Percentiles rank a stretch among this genome's conserved stretches.
Evolutionary conservation across 2,329 filamentous ascomycete species (phyloP).

Genomic region (Elsinoe batatas): DNA sequence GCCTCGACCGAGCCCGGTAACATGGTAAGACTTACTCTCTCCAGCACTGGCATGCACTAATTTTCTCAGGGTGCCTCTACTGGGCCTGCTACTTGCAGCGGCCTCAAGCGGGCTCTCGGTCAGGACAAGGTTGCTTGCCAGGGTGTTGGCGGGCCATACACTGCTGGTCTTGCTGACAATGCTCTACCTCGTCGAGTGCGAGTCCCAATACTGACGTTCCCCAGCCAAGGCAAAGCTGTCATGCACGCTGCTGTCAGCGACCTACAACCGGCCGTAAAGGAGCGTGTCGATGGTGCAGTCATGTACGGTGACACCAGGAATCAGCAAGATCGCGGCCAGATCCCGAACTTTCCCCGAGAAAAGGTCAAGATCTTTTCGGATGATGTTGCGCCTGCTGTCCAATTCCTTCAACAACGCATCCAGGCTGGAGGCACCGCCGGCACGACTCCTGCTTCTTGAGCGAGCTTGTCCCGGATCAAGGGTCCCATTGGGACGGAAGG

Average conservation of each 20-base stretch:
- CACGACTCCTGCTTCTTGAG: background rate
- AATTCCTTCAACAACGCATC: background rate
- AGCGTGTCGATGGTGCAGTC: conserved; percentile 30
- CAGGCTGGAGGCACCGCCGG: background rate
- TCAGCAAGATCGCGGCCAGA: conserved; percentile 27
- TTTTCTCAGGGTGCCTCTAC: conserved; percentile 12
- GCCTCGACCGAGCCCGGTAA: conserved; percentile 45
- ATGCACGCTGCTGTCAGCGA: conserved; percentile 28
- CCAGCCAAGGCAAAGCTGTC: conserved; percentile 30
- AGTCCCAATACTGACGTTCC: background rate
- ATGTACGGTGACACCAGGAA: conserved; percentile 35
- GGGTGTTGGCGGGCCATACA: conserved; percentile 16
- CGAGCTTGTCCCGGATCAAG: background rate
- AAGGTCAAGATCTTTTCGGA: conserved; percentile 19
- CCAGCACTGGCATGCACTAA: background rate
- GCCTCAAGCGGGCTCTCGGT: conserved; percentile 14
- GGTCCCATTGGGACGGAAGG: background rate
- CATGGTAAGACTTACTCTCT: conserved; percentile 23
- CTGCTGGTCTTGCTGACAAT: conserved; percentile 15
- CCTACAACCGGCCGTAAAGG: conserved; percentile 21
- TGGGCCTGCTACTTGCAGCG: conserved; percentile 16
- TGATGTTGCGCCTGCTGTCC: background rate
- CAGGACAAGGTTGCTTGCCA: conserved; percentile 16
- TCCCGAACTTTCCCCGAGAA: conserved; percentile 25
- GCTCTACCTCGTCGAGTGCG: background rate